Percentiles rank a stretch among this genome's conserved stretches.
phyloP scores from a whole-genome alignment of 768 basidiomycete genomes.

The Paxillus rubicundulus region DNA sequence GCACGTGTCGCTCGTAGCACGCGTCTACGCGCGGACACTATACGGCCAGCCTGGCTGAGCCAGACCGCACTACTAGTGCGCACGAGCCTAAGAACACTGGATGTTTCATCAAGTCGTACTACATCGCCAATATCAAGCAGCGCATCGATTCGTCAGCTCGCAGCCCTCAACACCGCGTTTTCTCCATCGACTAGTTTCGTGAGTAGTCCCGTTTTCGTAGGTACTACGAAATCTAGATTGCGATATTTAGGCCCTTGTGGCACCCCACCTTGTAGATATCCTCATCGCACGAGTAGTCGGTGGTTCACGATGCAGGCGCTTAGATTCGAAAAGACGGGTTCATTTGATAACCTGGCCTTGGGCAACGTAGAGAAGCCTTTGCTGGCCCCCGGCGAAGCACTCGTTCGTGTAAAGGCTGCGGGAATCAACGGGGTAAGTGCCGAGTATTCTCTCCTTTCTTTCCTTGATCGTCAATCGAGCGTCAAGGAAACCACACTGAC shows the following conservation, averaged over 20 bases:
- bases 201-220: background rate
- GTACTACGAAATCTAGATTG: background rate
- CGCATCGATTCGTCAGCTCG: slow-evolving; percentile 1
- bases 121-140: background rate
- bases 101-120: slow-evolving; percentile 13
- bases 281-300: background rate
- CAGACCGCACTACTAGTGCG: slow-evolving; percentile 10
- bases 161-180: background rate
- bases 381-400: slow-evolving; percentile 32
- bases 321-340: slow-evolving; percentile 31
- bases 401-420: slow-evolving; percentile 32
- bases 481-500: background rate
- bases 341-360: slow-evolving; percentile 26
- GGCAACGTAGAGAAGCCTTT: slow-evolving; percentile 24
- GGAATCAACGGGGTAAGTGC: slow-evolving; percentile 33
- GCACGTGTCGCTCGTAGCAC: too few species aligned
- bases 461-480: background rate
- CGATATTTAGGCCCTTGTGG: background rate
- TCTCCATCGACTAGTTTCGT: slow-evolving; percentile 4
- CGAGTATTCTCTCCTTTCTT: background rate
- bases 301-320: slow-evolving; percentile 30
- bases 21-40: too few species aligned
- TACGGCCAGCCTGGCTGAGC: background rate
- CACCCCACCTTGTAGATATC: slow-evolving; percentile 1
- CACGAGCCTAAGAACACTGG: background rate